Evolutionary conservation across 2,329 filamentous ascomycete species (phyloP).

Genomic region (Diaporthe sp.): DNA sequence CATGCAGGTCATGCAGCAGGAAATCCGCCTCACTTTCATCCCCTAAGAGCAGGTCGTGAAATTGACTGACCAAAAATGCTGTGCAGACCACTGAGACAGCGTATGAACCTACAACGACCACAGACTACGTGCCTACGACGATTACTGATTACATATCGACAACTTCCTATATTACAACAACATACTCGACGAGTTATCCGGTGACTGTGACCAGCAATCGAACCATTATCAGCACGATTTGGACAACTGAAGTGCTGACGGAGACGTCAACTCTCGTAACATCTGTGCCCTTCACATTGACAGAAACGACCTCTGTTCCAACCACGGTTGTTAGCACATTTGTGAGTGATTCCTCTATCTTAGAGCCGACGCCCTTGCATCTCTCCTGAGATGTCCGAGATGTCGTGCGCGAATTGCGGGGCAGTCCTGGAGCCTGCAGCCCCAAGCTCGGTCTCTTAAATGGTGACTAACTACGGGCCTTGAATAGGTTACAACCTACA

Average conservation of each 20-base stretch:
- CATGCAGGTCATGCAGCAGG: too few relatives aligned
- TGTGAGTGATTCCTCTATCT: background rate
- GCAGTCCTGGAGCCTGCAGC: background rate
- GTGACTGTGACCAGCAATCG: background rate
- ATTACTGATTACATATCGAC: background rate
- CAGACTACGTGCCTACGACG: background rate
- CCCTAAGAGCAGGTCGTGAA: background rate
- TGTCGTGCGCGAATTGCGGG: background rate
- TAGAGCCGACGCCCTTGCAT: background rate
- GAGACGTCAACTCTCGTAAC: background rate
- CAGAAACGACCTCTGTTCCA: slow-evolving; percentile 11
- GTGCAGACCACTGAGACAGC: background rate
- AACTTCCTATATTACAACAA: slow-evolving; percentile 12
- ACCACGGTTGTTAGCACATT: slow-evolving; percentile 37
- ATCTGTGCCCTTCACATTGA: slow-evolving; percentile 15
- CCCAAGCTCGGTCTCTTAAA: background rate
- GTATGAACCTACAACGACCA: background rate
- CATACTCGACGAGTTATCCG: slow-evolving; percentile 12
- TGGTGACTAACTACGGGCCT: background rate
- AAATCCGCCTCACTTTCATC: background rate
- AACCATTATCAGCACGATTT: background rate
- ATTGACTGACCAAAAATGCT: background rate
- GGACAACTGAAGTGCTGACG: slow-evolving; percentile 2
- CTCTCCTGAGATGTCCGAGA: background rate
- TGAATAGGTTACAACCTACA: slow-evolving; percentile 28